Evolutionary conservation across 768 basidiomycete genomes (phyloP), one percentile per base, ranked within the genome.

Genomic region (Boletus vinaceobasis): DNA sequence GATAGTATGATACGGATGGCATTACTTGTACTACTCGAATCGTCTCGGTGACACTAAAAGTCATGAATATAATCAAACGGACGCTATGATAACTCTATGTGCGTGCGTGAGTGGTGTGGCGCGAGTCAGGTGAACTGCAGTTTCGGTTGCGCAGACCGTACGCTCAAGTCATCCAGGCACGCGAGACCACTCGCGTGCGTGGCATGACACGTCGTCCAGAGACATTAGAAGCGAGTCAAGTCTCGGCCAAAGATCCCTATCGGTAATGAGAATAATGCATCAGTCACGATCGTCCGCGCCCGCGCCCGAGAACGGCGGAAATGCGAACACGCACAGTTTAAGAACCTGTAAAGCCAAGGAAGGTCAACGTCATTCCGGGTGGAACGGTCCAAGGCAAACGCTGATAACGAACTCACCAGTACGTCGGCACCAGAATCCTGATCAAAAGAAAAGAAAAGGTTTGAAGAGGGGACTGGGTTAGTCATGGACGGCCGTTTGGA

Each of bases 191-290:
- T 43, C 38, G 43, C 35, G 45, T 52, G 39, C 40, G 35, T 50
- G 49, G 19, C 39, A 55, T 19, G 40, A 26, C 17, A 13, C 27
- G 21, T 39, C 43, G 43, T 42, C 40, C 40, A 44, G 14, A 55
- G 39, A 26, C 27, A 43, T 78, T 69, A 88, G 65, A 89, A 87
- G 14, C 85, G 80, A 21, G 82, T 85, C 53, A 89, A 67, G 66
- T 90, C 87, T 27, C 87, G 82, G 7, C 87, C 87, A 68, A 88
- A 87, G 44, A 88, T 85, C 87, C 85, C 84, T 86, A 61, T 42
- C 17, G 36, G 46, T 35, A 15, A 40, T 36, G 27, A 48, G 27
- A 53, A 49, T 7, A 32, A 56, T 31, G n/a, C 50, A 58, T 67
- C 17, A 58, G 46, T 37, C 52, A 37, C 43, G 44, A 60, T 56